Conservation (phyloP, 108 stramenopile species). For the Seminavis robusta region DNA sequence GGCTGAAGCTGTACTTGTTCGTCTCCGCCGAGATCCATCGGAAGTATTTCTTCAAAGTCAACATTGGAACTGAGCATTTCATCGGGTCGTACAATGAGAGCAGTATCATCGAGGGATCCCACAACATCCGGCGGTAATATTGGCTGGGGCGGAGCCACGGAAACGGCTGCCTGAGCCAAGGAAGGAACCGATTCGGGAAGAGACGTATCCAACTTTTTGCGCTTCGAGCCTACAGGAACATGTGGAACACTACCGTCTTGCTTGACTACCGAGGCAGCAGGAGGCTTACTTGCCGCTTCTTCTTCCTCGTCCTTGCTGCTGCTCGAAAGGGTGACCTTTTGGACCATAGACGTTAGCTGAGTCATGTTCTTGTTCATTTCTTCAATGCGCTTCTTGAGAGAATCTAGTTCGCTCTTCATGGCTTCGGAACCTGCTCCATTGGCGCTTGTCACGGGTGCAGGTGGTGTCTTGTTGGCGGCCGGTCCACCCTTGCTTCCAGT, state of each 20-base stretch:
- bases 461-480: not conserved
- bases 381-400: constrained; percentile 64
- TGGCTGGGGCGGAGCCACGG: not conserved
- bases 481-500: constrained; percentile 1
- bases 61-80: constrained; percentile 19
- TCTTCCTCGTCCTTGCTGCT: constrained; percentile 33
- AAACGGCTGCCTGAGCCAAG: no score
- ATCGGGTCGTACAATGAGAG: constrained; percentile 17
- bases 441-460: constrained; percentile 5
- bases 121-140: no score
- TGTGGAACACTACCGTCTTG: not conserved
- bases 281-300: not conserved
- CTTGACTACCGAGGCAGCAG: constrained; percentile 9
- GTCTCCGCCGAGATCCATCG: no score
- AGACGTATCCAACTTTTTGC: constrained; percentile 9
- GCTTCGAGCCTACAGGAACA: constrained; percentile 14
- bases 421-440: constrained; percentile 18
- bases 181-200: no score
- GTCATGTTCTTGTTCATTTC: constrained; percentile 85
- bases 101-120: not conserved
- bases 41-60: constrained; percentile 20
- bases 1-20: no score
- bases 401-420: constrained; percentile 63
- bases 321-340: constrained; percentile 63
- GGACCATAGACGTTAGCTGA: constrained; percentile 61